Evolutionary conservation across 345 rosid genomes (phyloP).

Genomic region (Dipteronia sinensis): DNA sequence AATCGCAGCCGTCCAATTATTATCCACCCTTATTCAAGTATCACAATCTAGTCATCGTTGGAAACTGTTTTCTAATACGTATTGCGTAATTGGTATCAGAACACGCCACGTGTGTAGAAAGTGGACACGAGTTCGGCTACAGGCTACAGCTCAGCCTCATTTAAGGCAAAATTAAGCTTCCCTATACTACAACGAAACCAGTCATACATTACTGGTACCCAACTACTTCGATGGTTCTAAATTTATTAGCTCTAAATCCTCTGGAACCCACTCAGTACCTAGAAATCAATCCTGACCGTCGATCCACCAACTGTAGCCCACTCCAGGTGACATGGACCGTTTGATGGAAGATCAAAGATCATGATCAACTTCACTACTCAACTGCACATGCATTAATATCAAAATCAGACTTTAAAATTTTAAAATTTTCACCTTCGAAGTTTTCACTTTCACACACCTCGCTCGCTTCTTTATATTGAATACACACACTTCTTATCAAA

Average conservation of each 20-base stretch:
- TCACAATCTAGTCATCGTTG: too few species aligned
- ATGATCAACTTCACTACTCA: background rate
- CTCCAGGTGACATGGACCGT: background rate
- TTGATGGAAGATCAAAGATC: background rate
- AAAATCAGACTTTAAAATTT: background rate
- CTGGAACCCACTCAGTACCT: background rate
- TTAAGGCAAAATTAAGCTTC: background rate
- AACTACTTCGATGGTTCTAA: background rate
- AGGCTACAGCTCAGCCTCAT: conserved; percentile 7
- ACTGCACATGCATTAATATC: conserved; percentile 7
- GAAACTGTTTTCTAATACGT: background rate
- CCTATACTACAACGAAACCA: background rate
- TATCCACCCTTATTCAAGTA: background rate
- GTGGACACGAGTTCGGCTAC: background rate
- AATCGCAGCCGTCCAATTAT: conserved; percentile 1
- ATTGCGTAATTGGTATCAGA: background rate
- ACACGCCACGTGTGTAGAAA: background rate
- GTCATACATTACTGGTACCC: conserved; percentile 13
- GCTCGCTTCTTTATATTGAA: background rate
- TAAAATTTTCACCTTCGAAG: too few species aligned
- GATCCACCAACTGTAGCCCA: background rate
- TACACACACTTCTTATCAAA: too few species aligned
- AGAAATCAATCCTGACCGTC: conserved; percentile 12
- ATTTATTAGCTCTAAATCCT: conserved; percentile 6
- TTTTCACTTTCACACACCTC: background rate